phyloP scores from a whole-genome alignment of 805 yeast genomes.

The Kazachstania bromeliacearum region DNA sequence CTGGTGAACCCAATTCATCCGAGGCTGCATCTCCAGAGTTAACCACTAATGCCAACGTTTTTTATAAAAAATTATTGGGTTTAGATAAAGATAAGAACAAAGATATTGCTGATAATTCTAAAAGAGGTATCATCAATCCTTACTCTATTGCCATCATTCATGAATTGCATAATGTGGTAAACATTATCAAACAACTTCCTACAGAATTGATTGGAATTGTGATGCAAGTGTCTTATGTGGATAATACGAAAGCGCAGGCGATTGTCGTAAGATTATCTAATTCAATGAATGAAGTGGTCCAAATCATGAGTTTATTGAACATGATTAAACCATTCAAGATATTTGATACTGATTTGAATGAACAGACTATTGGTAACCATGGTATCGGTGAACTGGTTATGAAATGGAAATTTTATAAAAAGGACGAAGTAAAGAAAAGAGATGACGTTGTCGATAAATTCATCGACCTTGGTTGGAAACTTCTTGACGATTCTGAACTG shows the following conservation, averaged over 20 bases:
- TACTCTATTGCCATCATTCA: slow-evolving; percentile 20
- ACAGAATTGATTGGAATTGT: slow-evolving; percentile 22
- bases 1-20: slow-evolving; percentile 1
- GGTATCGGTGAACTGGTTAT: slow-evolving; percentile 4
- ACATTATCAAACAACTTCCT: slow-evolving; percentile 24
- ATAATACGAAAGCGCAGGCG: slow-evolving; percentile 17
- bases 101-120: slow-evolving; percentile 8
- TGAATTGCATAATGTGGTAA: slow-evolving; percentile 23
- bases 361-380: slow-evolving; percentile 5
- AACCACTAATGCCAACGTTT: slow-evolving; percentile 12
- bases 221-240: slow-evolving; percentile 15
- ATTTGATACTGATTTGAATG: slow-evolving; percentile 15
- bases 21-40: background rate
- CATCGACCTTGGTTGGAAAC: slow-evolving; percentile 23
- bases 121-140: slow-evolving; percentile 24
- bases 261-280: slow-evolving; percentile 25
- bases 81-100: slow-evolving; percentile 12
- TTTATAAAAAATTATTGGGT: slow-evolving; percentile 25
- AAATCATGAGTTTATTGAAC: slow-evolving; percentile 23
- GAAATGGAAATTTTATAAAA: slow-evolving; percentile 6
- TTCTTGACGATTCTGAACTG: slow-evolving; percentile 25
- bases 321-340: slow-evolving; percentile 25
- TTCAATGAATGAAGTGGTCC: slow-evolving; percentile 27
- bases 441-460: slow-evolving; percentile 10
- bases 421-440: slow-evolving; percentile 3